These are phyloP conservation scores for Trichoderma citrinoviride DNA, from an alignment of 2,329 filamentous ascomycete genomes.

Conservation along the genomic window DNA sequence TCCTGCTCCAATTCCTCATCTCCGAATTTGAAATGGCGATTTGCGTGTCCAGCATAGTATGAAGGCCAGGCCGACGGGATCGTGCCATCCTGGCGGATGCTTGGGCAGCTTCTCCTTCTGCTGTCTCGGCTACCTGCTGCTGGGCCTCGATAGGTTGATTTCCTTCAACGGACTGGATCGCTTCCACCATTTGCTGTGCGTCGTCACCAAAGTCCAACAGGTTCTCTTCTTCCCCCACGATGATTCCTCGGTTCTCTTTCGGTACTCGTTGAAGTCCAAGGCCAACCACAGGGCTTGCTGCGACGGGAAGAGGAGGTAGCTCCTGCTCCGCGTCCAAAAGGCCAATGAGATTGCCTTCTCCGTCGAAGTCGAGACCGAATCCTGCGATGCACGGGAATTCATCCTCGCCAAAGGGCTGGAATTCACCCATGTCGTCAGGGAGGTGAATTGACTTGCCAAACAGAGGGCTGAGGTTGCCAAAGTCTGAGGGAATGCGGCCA, in stretches of 20 bases:
- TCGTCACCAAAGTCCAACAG: conserved; percentile 40
- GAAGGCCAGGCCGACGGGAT: conserved; percentile 29
- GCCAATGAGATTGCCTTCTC: conserved; percentile 48
- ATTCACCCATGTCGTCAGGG: conserved; percentile 27
- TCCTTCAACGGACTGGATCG: neutral
- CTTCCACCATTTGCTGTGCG: conserved; percentile 35
- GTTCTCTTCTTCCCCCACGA: conserved; percentile 30
- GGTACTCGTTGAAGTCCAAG: neutral
- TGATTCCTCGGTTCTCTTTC: neutral
- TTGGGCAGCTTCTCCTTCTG: conserved; percentile 26
- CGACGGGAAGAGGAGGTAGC: conserved; percentile 41
- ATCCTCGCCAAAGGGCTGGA: conserved; percentile 40
- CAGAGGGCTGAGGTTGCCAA: conserved; percentile 35
- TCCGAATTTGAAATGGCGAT: conserved; percentile 38
- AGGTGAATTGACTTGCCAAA: conserved; percentile 27
- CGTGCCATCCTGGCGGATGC: conserved; percentile 27
- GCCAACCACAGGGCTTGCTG: neutral
- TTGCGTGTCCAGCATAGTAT: conserved; percentile 33
- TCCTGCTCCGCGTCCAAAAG: conserved; percentile 43
- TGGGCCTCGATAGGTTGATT: neutral
- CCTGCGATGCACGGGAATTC: conserved; percentile 40
- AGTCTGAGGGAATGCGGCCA: conserved; percentile 36
- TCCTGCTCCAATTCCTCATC: conserved; percentile 41
- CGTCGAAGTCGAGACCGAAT: conserved; percentile 51
- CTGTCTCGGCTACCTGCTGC: conserved; percentile 23